These are phyloP conservation scores for Deinandra increscens DNA, from an alignment of 129 eudicot species.

Conservation along the genomic window DNA sequence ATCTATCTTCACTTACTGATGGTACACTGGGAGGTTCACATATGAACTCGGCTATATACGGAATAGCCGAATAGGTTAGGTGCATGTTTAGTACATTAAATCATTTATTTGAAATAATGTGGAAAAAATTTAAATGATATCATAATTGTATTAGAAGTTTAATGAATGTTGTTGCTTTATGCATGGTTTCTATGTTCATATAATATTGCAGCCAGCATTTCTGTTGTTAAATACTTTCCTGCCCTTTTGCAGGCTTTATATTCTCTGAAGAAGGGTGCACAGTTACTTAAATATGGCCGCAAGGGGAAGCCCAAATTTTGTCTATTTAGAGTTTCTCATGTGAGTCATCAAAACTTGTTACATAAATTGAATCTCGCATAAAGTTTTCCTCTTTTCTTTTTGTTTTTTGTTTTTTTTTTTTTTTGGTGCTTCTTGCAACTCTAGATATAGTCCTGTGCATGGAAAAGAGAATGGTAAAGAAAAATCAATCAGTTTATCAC, in stretches of 20 bases:
- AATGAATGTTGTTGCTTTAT: constrained; percentile 15
- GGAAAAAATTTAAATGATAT: background rate
- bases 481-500: background rate
- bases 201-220: background rate
- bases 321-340: constrained; percentile 85
- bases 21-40: background rate
- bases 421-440: constrained; percentile 13
- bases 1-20: background rate
- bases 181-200: constrained; percentile 3
- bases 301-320: constrained; percentile 90
- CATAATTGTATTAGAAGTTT: background rate
- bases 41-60: background rate
- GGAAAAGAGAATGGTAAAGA: background rate
- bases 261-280: constrained; percentile 91
- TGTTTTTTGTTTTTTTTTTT: background rate
- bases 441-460: background rate
- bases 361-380: background rate
- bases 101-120: background rate
- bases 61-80: background rate
- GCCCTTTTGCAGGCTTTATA: constrained; percentile 62
- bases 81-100: background rate
- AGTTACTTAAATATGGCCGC: constrained; percentile 92
- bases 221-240: constrained; percentile 15
- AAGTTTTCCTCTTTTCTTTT: background rate
- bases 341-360: constrained; percentile 40